These are phyloP conservation scores for Vitis hybrid DNA, from an alignment of 177 flowering plant genomes.

Conservation along the genomic window DNA sequence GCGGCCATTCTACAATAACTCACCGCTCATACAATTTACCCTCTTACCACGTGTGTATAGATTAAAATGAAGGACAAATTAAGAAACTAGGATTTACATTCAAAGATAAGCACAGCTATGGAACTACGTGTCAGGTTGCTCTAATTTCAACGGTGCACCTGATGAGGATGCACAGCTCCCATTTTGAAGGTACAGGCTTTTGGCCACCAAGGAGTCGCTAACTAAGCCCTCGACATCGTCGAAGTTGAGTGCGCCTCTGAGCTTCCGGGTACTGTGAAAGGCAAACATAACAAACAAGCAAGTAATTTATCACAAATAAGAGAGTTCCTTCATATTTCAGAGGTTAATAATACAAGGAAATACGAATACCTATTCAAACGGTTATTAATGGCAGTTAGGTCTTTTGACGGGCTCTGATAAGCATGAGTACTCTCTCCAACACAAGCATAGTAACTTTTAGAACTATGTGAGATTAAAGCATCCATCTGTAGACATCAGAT, in stretches of 20 bases:
- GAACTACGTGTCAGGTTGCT: constrained; percentile 50
- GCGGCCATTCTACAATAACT: constrained; percentile 37
- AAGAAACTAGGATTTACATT: constrained; percentile 23
- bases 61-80: neutral
- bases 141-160: constrained; percentile 49
- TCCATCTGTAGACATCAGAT: constrained; percentile 69
- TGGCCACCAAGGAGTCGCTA: constrained; percentile 80
- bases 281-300: constrained; percentile 2
- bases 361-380: constrained; percentile 77
- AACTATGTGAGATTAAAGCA: constrained; percentile 77
- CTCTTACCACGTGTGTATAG: neutral
- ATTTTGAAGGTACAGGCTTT: constrained; percentile 74
- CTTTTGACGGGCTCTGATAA: constrained; percentile 97
- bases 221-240: constrained; percentile 79
- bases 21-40: constrained; percentile 25
- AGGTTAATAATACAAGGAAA: neutral
- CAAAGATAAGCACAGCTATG: neutral
- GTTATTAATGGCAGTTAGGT: constrained; percentile 79
- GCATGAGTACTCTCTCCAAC: constrained; percentile 99
- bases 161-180: constrained; percentile 55
- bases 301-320: neutral
- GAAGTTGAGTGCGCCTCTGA: constrained; percentile 67
- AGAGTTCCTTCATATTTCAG: neutral
- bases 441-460: constrained; percentile 95
- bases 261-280: constrained; percentile 45